Evolutionary conservation across 345 rosid genomes (phyloP).

Genomic region (Clarkia xantiana): DNA sequence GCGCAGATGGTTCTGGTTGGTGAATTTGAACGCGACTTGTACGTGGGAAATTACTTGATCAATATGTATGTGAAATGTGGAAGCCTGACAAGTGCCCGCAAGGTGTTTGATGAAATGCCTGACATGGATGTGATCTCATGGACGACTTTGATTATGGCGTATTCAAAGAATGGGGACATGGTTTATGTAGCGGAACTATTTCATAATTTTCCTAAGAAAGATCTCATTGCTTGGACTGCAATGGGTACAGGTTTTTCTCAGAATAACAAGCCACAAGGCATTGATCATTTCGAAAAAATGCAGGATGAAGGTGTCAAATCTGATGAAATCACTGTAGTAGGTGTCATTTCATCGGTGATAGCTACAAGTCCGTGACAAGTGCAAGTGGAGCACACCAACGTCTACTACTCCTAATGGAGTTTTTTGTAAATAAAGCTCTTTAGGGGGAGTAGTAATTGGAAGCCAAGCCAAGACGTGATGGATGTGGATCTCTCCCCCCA

Average conservation of each 20-base stretch:
- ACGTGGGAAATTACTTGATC: slow-evolving; percentile 49
- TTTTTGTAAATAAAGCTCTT: too few relatives aligned
- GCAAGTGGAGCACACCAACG: too few relatives aligned
- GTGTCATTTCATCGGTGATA: slow-evolving; percentile 56
- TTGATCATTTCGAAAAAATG: slow-evolving; percentile 47
- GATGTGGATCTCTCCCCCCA: too few relatives aligned
- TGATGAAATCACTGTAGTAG: slow-evolving; percentile 44
- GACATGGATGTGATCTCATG: slow-evolving; percentile 46
- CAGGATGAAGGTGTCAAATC: slow-evolving; percentile 26
- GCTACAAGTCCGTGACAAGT: too few relatives aligned
- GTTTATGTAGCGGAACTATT: slow-evolving; percentile 34
- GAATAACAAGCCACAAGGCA: slow-evolving; percentile 68
- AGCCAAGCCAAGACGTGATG: too few relatives aligned
- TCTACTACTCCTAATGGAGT: too few relatives aligned
- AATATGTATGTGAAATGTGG: slow-evolving; percentile 48
- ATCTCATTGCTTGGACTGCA: slow-evolving; percentile 26
- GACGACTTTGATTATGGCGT: slow-evolving; percentile 52
- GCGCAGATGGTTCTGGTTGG: slow-evolving; percentile 55
- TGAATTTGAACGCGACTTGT: slow-evolving; percentile 44
- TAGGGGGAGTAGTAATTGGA: too few relatives aligned
- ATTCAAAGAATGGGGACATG: slow-evolving; percentile 41
- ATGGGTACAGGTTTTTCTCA: slow-evolving; percentile 63
- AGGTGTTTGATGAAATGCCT: slow-evolving; percentile 68
- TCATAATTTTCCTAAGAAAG: slow-evolving; percentile 22
- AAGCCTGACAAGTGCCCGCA: slow-evolving; percentile 31